These are phyloP conservation scores for Metarhizium rileyi DNA, from an alignment of 2,329 filamentous ascomycete genomes.

Conservation along the genomic window DNA sequence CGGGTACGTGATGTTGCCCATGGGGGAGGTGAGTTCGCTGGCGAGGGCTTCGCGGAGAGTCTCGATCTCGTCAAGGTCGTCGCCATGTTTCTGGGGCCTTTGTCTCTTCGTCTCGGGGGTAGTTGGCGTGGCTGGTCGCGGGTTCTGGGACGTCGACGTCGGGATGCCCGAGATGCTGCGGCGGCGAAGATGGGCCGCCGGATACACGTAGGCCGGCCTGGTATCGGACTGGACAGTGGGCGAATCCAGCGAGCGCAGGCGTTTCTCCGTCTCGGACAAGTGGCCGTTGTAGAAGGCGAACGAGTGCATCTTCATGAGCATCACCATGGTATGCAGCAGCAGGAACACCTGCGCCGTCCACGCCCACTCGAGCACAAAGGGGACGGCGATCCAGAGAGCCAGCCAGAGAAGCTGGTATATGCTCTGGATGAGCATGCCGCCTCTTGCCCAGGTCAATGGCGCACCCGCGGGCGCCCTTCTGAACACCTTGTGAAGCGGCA, in stretches of 20 bases:
- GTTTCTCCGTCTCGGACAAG: slow-evolving; percentile 74
- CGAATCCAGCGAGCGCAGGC: slow-evolving; percentile 68
- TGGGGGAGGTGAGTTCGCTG: slow-evolving; percentile 79
- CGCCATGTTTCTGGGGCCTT: too few relatives aligned
- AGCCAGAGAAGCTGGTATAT: slow-evolving; percentile 74
- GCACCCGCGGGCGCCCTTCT: slow-evolving; percentile 40
- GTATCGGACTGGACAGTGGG: slow-evolving; percentile 52
- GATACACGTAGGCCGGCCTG: slow-evolving; percentile 68
- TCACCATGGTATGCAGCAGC: slow-evolving; percentile 76
- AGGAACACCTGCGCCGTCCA: slow-evolving; percentile 98
- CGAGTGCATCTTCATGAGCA: slow-evolving; percentile 99
- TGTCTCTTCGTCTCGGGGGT: slow-evolving; percentile 5
- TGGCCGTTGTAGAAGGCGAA: slow-evolving; percentile 98
- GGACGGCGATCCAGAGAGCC: slow-evolving; percentile 70
- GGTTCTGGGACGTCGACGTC: slow-evolving; percentile 12
- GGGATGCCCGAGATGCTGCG: slow-evolving; percentile 27
- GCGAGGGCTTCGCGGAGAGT: slow-evolving; percentile 79
- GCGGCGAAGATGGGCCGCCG: slow-evolving; percentile 43
- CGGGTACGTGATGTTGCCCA: slow-evolving; percentile 84
- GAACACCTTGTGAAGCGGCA: slow-evolving; percentile 65
- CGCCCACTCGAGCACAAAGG: slow-evolving; percentile 80
- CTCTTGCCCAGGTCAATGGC: slow-evolving; percentile 60
- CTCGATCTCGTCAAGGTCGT: slow-evolving; percentile 40
- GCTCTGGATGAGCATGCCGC: slow-evolving; percentile 77
- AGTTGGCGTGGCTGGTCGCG: neutral